Evolutionary conservation across 2,329 filamentous ascomycete genomes (phyloP), one percentile per base, ranked within the genome.

Genomic region (Blastomyces percursus): DNA sequence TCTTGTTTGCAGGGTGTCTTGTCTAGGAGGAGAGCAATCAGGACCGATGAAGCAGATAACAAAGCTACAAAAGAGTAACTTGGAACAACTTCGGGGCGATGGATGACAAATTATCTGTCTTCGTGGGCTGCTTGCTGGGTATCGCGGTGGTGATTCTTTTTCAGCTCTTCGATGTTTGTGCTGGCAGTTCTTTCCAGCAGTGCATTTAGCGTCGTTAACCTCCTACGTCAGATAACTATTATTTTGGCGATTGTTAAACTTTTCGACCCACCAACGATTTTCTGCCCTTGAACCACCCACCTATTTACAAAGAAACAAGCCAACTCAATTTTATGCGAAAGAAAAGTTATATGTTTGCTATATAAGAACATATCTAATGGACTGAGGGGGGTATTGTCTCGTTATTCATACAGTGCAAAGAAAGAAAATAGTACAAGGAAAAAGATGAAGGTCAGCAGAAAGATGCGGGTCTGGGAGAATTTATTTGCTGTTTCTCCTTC

Each of bases 211-310:
- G 30, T 35, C 14, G 46, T 24, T 24, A 14, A 48, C 55, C 55
- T 58, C 55, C 55, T 58, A 58, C 55, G 55, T 58, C 55, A 58
- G 55, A 58, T 21, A n/a, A n/a, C n/a, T n/a, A 38, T 38, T 30
- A 30, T 30, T 30, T 55, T n/a, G 40, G 19, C 16, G 4, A 5
- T 12, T 19, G 4, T 16, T 21, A 60, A 44, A 44, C 21, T 59
- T 42, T 59, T 44, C 35, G 38, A n/a, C 12, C 21, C 38, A 35
- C 38, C 6, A 7, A 32, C 27, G 16, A 27, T 30, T 44, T 2
- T 19, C 19, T 44, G 2, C 55, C 0, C 19, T 8, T 56, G 21
- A 6, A 14, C 32, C 30, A 19, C 52, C 52, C n/a, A n/a, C n/a
- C n/a, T n/a, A n/a, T n/a, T n/a, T 8, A 16, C 14, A 32, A 24